A percentile compares a stretch with the other conserved stretches of the same genome.
These are phyloP conservation scores for Pleurotus salmoneostramineus DNA, from an alignment of 768 basidiomycete species.

Conservation along the genomic window DNA sequence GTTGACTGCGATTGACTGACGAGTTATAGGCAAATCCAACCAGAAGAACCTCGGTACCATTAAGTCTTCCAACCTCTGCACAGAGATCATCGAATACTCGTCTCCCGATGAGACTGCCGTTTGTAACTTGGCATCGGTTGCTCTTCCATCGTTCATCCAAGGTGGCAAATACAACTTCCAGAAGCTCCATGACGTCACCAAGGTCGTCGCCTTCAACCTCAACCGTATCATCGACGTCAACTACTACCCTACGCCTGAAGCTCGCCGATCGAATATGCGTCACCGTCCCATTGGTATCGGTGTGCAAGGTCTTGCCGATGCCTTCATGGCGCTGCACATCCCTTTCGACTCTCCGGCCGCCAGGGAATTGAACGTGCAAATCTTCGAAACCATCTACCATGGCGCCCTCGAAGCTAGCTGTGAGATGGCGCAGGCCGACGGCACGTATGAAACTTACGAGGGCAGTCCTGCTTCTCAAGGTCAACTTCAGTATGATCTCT, in stretches of 20 bases:
- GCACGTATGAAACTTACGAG: conserved; percentile 84
- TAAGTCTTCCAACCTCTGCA: conserved; percentile 99
- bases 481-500: conserved; percentile 90
- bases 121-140: conserved; percentile 97
- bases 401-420: conserved; percentile 87
- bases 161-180: conserved; percentile 89
- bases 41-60: conserved; percentile 98
- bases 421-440: conserved; percentile 77
- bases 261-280: conserved; percentile 90
- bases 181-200: conserved; percentile 90
- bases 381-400: conserved; percentile 99
- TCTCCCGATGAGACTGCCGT: conserved; percentile 97
- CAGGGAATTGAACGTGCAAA: conserved; percentile 85
- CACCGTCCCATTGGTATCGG: conserved; percentile 97
- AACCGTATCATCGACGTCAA: conserved; percentile 94
- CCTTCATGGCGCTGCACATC: conserved; percentile 96
- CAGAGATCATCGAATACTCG: conserved; percentile 98
- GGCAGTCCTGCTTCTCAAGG: conserved; percentile 91
- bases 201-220: conserved; percentile 90
- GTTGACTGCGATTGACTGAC: neutral
- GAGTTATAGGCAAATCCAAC: conserved; percentile 81
- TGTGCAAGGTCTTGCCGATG: conserved; percentile 95
- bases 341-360: conserved; percentile 92
- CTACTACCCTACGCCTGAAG: conserved; percentile 93
- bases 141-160: conserved; percentile 87